These are phyloP conservation scores for Kurtzmaniella fragi DNA, from an alignment of 805 yeast species.

Conservation along the genomic window DNA sequence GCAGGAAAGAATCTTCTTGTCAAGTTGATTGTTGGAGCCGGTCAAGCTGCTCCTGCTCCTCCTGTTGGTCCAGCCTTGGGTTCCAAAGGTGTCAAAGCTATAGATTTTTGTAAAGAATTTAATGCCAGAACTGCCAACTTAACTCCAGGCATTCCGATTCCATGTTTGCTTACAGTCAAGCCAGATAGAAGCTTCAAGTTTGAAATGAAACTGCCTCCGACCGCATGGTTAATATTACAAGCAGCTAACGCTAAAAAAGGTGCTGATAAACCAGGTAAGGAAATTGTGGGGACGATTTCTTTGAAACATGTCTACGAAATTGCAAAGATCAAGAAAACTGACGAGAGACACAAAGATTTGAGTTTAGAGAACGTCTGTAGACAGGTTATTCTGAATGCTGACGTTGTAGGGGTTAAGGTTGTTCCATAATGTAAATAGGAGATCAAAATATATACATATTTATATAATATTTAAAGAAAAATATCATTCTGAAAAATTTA, in stretches of 20 bases:
- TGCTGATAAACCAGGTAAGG: constrained; percentile 59
- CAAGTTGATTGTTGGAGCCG: constrained; percentile 92
- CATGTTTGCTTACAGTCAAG: constrained; percentile 74
- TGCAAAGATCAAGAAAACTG: constrained; percentile 88
- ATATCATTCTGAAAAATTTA: too few species aligned
- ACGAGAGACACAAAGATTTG: constrained; percentile 66
- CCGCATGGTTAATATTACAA: constrained; percentile 77
- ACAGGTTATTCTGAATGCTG: constrained; percentile 83
- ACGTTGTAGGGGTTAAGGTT: constrained; percentile 80
- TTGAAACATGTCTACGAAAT: constrained; percentile 91
- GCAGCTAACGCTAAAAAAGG: constrained; percentile 84
- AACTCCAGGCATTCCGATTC: constrained; percentile 84
- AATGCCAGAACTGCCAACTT: constrained; percentile 92
- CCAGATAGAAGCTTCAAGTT: constrained; percentile 92
- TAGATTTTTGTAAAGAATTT: constrained; percentile 96
- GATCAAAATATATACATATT: not conserved
- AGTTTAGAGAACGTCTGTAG: constrained; percentile 76
- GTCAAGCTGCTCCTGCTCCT: constrained; percentile 97
- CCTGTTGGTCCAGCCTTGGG: constrained; percentile 99
- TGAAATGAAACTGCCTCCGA: constrained; percentile 86
- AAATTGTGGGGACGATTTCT: constrained; percentile 58
- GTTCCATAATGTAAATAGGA: constrained; percentile 41
- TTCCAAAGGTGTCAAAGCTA: constrained; percentile 97
- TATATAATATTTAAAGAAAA: too few species aligned
- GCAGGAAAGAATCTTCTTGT: constrained; percentile 62